A percentile compares a stretch with the other conserved stretches of the same genome.
phyloP scores from a whole-genome alignment of 1,139 yeast species.

The Eremothecium gossypii region DNA sequence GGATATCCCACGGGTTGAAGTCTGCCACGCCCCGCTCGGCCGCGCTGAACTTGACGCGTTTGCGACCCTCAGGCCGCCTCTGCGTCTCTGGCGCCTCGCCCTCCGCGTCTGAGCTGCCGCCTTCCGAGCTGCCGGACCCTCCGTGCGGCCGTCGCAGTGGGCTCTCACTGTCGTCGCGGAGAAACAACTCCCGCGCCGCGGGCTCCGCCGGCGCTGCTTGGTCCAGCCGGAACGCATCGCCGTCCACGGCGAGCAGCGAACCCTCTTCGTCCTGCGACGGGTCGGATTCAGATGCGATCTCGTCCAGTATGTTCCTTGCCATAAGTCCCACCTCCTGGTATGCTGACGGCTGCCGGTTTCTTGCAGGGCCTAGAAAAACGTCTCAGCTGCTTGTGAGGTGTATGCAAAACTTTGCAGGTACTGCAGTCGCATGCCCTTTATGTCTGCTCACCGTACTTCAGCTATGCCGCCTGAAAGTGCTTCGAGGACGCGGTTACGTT shows the following conservation, averaged over 20 bases:
- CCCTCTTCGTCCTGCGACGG: constrained; percentile 5
- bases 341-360: no score
- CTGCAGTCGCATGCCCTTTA: no score
- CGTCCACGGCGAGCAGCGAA: constrained; percentile 5
- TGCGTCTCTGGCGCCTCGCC: neutral
- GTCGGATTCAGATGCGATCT: constrained; percentile 1
- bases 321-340: neutral
- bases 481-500: no score
- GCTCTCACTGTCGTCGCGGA: constrained; percentile 4
- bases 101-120: neutral
- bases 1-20: constrained; percentile 23
- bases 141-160: neutral
- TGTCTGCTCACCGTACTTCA: no score
- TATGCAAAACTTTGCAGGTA: no score
- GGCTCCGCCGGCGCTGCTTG: neutral
- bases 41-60: constrained; percentile 7
- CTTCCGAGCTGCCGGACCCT: neutral
- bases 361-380: no score
- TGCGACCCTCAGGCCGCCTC: constrained; percentile 6
- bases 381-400: no score
- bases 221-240: constrained; percentile 10
- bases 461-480: no score
- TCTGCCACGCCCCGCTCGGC: constrained; percentile 1
- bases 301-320: constrained; percentile 1
- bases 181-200: constrained; percentile 5